Base-by-base conservation (phyloP, 306 rosid species). In the Cyamopsis tetragonoloba region DNA sequence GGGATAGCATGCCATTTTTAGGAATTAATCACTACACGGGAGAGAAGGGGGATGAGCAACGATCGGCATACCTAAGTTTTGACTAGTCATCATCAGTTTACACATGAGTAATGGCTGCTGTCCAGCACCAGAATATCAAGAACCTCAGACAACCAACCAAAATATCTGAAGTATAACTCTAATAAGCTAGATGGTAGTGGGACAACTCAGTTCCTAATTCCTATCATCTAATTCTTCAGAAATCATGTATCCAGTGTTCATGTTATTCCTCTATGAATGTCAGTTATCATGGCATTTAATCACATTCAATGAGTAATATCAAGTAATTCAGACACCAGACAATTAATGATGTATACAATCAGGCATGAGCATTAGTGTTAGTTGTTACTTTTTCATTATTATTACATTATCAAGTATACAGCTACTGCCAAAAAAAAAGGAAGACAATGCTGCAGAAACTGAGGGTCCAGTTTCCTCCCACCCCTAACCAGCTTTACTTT, bases 161-260 rank as follows among this genome's bases (percentile, higher is more conserved):
- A 30, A 31, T 15, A 42, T 51, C 75, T 53, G 38, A 61, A 38
- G 53, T 46, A 55, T 26, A 54, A 71, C 38, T 58, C 6, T 65
- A 48, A 6, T 14, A 48, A 24, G 62, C 46, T 51, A 20, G 26
- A 47, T 13, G 8, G 41, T 50, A 4, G 22, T 17, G 17, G 15
- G 26, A 62, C 44, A 22, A 30, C 56, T 46, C n/a, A n/a, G n/a
- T n/a, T n/a, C n/a, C 42, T 32, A 26, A 19, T 7, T 37, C n/a
- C 14, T 30, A 38, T 59, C 57, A 38, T 39, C 38, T 70, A 71
- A 34, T 54, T 62, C 58, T 31, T 53, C 61, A 46, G 49, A n/a
- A 59, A n/a, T n/a, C 7, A 19, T 51, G 30, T 54, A 17, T 32
- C n/a, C 20, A 35, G 48, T 57, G 56, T 58, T 58, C 43, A 26